Evolutionary conservation across 2,329 filamentous ascomycete species (phyloP), one percentile per base, ranked within the genome.

Genomic region (Rhinocladiella similis): DNA sequence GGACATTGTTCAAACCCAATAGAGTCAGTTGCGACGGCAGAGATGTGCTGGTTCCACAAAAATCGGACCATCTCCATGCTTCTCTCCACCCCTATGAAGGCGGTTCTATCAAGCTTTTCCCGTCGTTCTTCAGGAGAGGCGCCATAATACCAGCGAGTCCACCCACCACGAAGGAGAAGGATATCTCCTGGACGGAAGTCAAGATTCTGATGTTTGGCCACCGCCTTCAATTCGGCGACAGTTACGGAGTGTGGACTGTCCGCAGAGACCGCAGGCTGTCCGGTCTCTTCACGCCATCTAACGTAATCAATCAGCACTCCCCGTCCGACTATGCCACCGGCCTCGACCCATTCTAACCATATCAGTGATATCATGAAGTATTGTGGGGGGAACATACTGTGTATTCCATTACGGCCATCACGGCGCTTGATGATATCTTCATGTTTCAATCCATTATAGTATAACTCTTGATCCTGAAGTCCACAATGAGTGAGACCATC

Each of bases 31-130:
- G 66, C 68, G 4, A 70, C 61, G 18, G 68, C 68, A 14, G 68
- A 56, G 41, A 70, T 69, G 43, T 70, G 65, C 14, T 64, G 62
- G 10, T 69, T 64, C 68, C 68, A 70, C 19, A 70, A 18, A 65
- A 67, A 70, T 18, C 64, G 60, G 7, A 70, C 52, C 47, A 67
- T 65, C 50, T 70, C 66, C 1, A 70, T 64, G 2, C 67, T 66
- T 29, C 20, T 35, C 25, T 48, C 51, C 7, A 54, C 51, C 14
- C 51, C 51, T 14, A 54, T 54, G 20, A 47, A 47, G 25, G 25
- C 51, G 19, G 41, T 38, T 33, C 29, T 35, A 13, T 52, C 39
- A n/a, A 52, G 22, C 7, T 25, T 25, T 25, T 25, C 22, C 7
- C 22, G 4, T 25, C 22, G 22, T 25, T 25, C 22, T 25, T 25